Percentiles rank a stretch among this genome's conserved stretches.
These are phyloP conservation scores for Lodderomyces metapsilosis DNA, from an alignment of 1,139 yeast species.

Conservation along the genomic window DNA sequence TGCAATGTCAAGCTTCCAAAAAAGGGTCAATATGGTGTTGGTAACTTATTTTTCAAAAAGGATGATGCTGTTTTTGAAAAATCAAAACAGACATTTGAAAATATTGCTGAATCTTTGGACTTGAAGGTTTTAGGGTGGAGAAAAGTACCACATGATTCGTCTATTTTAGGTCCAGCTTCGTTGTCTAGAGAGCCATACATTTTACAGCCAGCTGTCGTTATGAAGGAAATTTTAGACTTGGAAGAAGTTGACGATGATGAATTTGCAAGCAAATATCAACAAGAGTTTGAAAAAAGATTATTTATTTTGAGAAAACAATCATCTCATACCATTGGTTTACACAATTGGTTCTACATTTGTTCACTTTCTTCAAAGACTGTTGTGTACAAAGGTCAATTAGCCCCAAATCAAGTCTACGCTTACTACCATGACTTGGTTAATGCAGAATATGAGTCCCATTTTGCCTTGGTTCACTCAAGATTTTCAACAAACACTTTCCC, in stretches of 20 bases:
- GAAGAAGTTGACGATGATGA: conserved; percentile 47
- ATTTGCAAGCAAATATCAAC: conserved; percentile 57
- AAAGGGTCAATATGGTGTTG: conserved; percentile 89
- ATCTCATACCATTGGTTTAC: conserved; percentile 86
- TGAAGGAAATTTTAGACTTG: conserved; percentile 54
- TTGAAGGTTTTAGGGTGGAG: conserved; percentile 93
- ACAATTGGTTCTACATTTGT: conserved; percentile 97
- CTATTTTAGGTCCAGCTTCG: conserved; percentile 93
- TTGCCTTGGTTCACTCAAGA: conserved; percentile 94
- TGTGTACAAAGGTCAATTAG: conserved; percentile 96
- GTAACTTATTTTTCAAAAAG: conserved; percentile 88
- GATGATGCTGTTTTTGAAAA: conserved; percentile 65
- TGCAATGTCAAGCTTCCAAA: conserved; percentile 63
- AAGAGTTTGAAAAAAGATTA: conserved; percentile 76
- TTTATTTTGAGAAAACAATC: conserved; percentile 87
- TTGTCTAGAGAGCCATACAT: conserved; percentile 89
- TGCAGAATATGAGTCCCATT: conserved; percentile 91
- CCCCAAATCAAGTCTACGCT: conserved; percentile 92
- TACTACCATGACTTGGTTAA: conserved; percentile 92
- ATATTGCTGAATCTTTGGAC: conserved; percentile 72
- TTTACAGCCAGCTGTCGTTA: conserved; percentile 83
- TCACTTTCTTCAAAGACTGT: conserved; percentile 86
- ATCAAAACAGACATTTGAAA: conserved; percentile 75
- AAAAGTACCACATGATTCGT: conserved; percentile 90
- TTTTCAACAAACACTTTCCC: conserved; percentile 98